These are phyloP conservation scores for Trichoderma polysporum DNA, from an alignment of 2,329 filamentous ascomycete genomes.

Conservation along the genomic window DNA sequence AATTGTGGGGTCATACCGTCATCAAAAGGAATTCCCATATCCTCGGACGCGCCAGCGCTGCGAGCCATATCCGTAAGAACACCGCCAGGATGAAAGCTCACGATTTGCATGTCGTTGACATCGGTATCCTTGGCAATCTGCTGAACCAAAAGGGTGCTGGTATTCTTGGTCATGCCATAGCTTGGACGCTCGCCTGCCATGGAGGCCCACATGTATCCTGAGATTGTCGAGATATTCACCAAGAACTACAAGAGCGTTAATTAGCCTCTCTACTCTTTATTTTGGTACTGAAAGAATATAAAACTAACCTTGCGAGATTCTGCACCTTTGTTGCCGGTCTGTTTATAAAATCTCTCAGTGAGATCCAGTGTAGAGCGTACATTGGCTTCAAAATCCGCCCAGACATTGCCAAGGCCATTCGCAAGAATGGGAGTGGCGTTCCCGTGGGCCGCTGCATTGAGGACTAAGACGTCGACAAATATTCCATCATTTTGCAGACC, in stretches of 20 bases:
- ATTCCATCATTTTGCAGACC: slow-evolving; percentile 25
- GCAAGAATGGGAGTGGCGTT: slow-evolving; percentile 20
- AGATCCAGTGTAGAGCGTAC: slow-evolving; percentile 23
- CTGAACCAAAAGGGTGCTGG: slow-evolving; percentile 39
- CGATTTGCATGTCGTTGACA: slow-evolving; percentile 29
- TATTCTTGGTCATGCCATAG: slow-evolving; percentile 42
- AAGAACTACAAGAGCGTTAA: slow-evolving; percentile 19
- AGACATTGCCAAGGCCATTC: slow-evolving; percentile 14
- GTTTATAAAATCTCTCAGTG: slow-evolving; percentile 25
- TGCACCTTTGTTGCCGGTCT: slow-evolving; percentile 2
- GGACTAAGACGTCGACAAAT: slow-evolving; percentile 32
- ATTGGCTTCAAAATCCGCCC: slow-evolving; percentile 24
- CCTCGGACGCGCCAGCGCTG: slow-evolving; percentile 24
- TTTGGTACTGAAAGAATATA: neutral
- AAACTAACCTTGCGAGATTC: slow-evolving; percentile 15
- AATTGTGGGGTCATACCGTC: neutral
- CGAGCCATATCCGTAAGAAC: slow-evolving; percentile 31
- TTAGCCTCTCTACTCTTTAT: slow-evolving; percentile 1
- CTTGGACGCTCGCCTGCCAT: slow-evolving; percentile 24
- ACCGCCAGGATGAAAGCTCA: slow-evolving; percentile 29
- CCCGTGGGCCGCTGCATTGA: slow-evolving; percentile 28
- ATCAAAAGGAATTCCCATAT: slow-evolving; percentile 18
- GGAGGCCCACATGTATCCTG: slow-evolving; percentile 21
- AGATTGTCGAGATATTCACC: slow-evolving; percentile 24
- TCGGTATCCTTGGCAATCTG: slow-evolving; percentile 38